Percentiles rank a stretch among this genome's conserved stretches.
Conservation (phyloP, 768 basidiomycete genomes). For the Tricholoma sp. region DNA sequence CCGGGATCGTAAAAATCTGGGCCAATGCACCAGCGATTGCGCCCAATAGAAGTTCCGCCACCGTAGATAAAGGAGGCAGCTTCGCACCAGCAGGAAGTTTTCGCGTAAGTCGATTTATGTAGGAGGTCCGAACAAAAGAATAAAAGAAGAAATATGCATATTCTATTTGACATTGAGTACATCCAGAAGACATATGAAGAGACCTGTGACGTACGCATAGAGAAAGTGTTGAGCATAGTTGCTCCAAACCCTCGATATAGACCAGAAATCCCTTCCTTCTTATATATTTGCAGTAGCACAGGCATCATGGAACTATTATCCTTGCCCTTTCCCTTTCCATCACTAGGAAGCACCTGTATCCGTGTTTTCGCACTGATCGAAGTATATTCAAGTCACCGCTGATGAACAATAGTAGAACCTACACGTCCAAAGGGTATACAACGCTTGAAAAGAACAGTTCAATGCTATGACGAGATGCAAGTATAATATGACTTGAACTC, state of each 20-base stretch:
- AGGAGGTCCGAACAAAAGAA: slow-evolving; percentile 80
- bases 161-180: slow-evolving; percentile 46
- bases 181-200: slow-evolving; percentile 5
- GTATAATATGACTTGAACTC: slow-evolving; percentile 27
- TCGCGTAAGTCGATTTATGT: slow-evolving; percentile 64
- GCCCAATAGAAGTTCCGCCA: slow-evolving; percentile 80
- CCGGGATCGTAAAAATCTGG: slow-evolving; percentile 97
- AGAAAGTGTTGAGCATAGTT: slow-evolving; percentile 98
- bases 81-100: slow-evolving; percentile 59
- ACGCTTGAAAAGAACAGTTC: slow-evolving; percentile 40
- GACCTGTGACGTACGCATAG: slow-evolving; percentile 67
- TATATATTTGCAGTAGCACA: slow-evolving; percentile 66
- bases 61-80: slow-evolving; percentile 60
- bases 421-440: slow-evolving; percentile 96
- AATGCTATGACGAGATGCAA: slow-evolving; percentile 1
- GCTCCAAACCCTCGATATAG: slow-evolving; percentile 92
- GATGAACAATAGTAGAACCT: slow-evolving; percentile 25
- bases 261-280: slow-evolving; percentile 76
- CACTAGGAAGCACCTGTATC: slow-evolving; percentile 72
- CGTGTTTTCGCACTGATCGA: slow-evolving; percentile 80
- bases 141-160: slow-evolving; percentile 99
- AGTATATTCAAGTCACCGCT: slow-evolving; percentile 5
- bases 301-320: slow-evolving; percentile 54
- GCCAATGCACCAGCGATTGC: slow-evolving; percentile 91
- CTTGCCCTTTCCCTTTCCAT: slow-evolving; percentile 45